Conservation (phyloP, 306 rosid species). For the Coriaria nepalensis region DNA sequence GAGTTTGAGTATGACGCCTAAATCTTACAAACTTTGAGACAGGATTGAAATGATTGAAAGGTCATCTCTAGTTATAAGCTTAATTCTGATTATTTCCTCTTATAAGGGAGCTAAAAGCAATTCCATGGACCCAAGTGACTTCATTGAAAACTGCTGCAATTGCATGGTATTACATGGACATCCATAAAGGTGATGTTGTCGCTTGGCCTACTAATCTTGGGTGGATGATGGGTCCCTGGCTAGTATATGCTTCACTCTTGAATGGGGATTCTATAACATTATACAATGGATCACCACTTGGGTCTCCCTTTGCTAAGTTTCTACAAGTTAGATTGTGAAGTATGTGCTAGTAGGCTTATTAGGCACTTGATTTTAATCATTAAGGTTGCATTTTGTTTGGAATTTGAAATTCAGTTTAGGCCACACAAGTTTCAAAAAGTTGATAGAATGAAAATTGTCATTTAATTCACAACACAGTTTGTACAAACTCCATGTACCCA, state of each 20-base stretch:
- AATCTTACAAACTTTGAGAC: too few relatives aligned
- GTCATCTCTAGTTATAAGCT: constrained; percentile 4
- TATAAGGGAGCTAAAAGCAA: constrained; percentile 93
- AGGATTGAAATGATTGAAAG: too few relatives aligned
- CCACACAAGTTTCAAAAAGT: too few relatives aligned
- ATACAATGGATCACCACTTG: constrained; percentile 81
- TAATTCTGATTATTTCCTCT: constrained; percentile 16
- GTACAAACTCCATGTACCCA: neutral
- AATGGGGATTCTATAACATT: constrained; percentile 91
- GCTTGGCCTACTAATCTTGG: constrained; percentile 98
- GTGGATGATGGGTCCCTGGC: constrained; percentile 99
- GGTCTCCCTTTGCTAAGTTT: constrained; percentile 79
- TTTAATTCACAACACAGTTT: neutral
- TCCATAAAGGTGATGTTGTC: constrained; percentile 67
- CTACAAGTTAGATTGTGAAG: constrained; percentile 48
- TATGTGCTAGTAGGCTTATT: neutral
- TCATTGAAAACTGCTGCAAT: constrained; percentile 93
- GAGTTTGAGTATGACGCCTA: too few relatives aligned
- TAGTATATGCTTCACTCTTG: constrained; percentile 78
- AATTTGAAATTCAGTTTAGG: too few relatives aligned
- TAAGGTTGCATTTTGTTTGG: too few relatives aligned
- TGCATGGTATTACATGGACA: constrained; percentile 89
- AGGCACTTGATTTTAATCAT: neutral
- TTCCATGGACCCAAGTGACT: constrained; percentile 82
- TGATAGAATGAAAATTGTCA: too few relatives aligned